Base-by-base conservation (phyloP, 768 basidiomycete species). In the Austroboletus eburneus region DNA sequence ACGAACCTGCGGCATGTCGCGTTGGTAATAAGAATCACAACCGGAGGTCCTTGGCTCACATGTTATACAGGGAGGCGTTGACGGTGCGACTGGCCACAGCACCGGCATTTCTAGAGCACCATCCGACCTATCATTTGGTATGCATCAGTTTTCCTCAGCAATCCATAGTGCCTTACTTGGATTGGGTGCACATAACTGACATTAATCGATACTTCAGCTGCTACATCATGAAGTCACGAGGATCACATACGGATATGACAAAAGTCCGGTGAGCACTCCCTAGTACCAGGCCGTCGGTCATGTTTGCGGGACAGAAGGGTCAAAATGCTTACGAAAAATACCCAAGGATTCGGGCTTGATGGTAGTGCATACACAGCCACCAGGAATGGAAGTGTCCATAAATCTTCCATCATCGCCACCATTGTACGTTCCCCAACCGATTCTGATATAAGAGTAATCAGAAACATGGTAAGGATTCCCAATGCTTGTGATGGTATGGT, bases 361-460 rank as follows among this genome's bases (percentile, higher is more conserved):
- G 77, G 76, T 0, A 80, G 63, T 7, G 67, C 64, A 48, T 77
- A 78, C 16, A 82, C 45, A 0, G 79, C 79, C 24, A 85, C 67
- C 39, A 85, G 63, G 64, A 82, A 81, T 3, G 82, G 80, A 14
- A 85, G 63, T 0, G 70, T 62, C 84, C 84, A 87, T 5, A 82
- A 23, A 50, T 80, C 72, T 48, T 79, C 72, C 39, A 70, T 58
- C 70, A 79, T 76, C 1, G 81, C 67, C 13, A 81, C 71, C 21
- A 76, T 63, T 2, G 78, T 66, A 17, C 82, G 69, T 20, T 80
- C 76, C 51, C 80, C 68, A 20, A 83, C 62, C 3, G 62, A 60
- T 49, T 82, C 80, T 3, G 80, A 80, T 13, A 77, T 45, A 24
- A 78, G 54, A 0, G 78, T 72, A 32, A 81, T 68, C 22, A 59